Evolutionary conservation across 768 basidiomycete species (phyloP), one percentile per base, ranked within the genome.

Genomic region (Pleurotus djamor): DNA sequence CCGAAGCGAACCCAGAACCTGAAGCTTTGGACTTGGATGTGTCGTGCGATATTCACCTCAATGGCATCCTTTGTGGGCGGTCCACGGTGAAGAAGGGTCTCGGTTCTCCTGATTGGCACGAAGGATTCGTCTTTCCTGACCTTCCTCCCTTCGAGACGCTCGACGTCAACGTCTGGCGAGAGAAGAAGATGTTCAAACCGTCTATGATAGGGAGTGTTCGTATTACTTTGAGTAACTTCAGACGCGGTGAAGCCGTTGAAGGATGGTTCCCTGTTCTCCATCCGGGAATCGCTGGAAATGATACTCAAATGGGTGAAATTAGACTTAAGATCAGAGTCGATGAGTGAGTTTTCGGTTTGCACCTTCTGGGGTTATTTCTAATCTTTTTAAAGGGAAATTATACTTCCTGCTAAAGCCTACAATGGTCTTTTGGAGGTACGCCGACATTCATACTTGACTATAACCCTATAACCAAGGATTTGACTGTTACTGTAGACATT

Each of bases 181-280:
- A 89, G 72, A 90, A 85, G 75, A 85, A 82, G 63, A 69, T 81
- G 32, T 68, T 75, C 65, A 89, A 85, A 68, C 82, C 86, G 4
- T 63, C 70, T 4, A 66, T 79, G 16, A 65, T 92, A 41, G 93
- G 93, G 21, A 80, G 77, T 32, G 80, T 87, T 17, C 79, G 78
- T 21, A 84, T 96, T 55, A 75, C 85, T 1, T 76, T 94, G 21
- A 72, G 73, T 7, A 90, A 89, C 66, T 91, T 94, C 65, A 83
- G 87, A 21, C 79, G 92, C 28, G 84, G 87, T 14, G 89, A 92
- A 64, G 69, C 74, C 3, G 79, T 91, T 4, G 92, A 95, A 68
- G 93, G 93, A 12, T 95, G 91, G 91, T 94, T 87, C 71, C 89
- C 92, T 12, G 83, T 93, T 2, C 73, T 89, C 55, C 80, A 82